A percentile compares a stretch with the other conserved stretches of the same genome.
Evolutionary conservation across 2,329 filamentous ascomycete species (phyloP).

Genomic region (Penicillium sp.): DNA sequence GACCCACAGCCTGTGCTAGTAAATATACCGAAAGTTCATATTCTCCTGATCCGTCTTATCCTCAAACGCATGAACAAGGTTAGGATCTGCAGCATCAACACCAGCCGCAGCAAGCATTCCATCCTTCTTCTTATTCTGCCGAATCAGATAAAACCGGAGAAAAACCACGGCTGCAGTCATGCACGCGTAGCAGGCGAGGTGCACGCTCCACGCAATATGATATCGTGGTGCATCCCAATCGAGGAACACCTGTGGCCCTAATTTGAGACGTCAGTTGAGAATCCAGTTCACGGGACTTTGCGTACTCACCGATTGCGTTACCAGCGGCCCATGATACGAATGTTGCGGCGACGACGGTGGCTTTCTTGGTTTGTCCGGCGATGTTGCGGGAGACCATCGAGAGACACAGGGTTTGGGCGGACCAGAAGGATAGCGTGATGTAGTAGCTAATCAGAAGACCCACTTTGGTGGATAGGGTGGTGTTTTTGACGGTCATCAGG

Average conservation of each 20-base stretch:
- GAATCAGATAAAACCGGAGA: constrained; percentile 57
- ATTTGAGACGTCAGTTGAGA: not conserved
- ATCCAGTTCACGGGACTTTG: not conserved
- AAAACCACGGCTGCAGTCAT: constrained; percentile 58
- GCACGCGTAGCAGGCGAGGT: constrained; percentile 65
- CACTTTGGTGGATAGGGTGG: constrained; percentile 57
- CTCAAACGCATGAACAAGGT: constrained; percentile 57
- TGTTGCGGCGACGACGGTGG: constrained; percentile 64
- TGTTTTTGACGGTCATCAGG: constrained; percentile 65
- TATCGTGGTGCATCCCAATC: constrained; percentile 61
- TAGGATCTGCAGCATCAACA: constrained; percentile 40
- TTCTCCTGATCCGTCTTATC: constrained; percentile 64
- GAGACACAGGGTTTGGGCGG: constrained; percentile 64
- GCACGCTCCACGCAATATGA: constrained; percentile 66
- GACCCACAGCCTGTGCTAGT: too few relatives aligned
- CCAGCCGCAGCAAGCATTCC: constrained; percentile 45
- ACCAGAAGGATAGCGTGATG: constrained; percentile 74
- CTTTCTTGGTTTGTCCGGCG: constrained; percentile 72
- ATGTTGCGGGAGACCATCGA: constrained; percentile 68
- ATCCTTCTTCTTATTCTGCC: constrained; percentile 60
- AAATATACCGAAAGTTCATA: constrained; percentile 58
- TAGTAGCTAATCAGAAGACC: constrained; percentile 73
- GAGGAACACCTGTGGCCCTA: constrained; percentile 63
- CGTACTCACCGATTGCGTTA: constrained; percentile 59
- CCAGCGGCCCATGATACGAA: constrained; percentile 68